phyloP scores from a whole-genome alignment of 1,284 basidiomycete genomes.

The Rhodotorula sp. region DNA sequence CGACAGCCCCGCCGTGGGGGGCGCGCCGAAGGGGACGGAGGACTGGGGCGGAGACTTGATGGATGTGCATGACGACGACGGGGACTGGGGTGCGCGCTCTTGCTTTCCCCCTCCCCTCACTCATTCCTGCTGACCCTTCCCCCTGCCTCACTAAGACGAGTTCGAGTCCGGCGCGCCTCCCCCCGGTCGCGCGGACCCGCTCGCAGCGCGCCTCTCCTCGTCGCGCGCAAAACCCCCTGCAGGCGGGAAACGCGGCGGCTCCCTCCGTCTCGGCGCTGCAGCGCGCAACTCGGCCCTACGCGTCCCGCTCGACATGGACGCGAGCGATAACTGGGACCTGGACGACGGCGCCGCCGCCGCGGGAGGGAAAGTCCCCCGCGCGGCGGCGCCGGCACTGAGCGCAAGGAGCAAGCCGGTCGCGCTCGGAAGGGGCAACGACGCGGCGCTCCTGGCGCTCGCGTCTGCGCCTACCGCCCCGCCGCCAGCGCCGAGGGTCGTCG shows the following conservation, averaged over 20 bases:
- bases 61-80: conserved; percentile 84
- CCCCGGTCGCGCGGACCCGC: conserved; percentile 25
- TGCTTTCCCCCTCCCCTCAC: background rate
- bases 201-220: conserved; percentile 30
- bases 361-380: background rate
- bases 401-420: conserved; percentile 3
- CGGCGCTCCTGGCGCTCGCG: conserved; percentile 1
- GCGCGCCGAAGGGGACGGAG: conserved; percentile 50
- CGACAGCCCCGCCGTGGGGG: background rate
- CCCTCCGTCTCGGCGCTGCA: background rate
- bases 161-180: conserved; percentile 40
- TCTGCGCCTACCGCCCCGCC: background rate
- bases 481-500: background rate
- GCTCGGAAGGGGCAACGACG: background rate
- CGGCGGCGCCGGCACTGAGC: background rate
- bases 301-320: conserved; percentile 36
- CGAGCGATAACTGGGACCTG: conserved; percentile 38
- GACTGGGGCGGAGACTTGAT: conserved; percentile 69
- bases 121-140: background rate
- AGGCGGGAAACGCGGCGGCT: background rate
- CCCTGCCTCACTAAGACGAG: conserved; percentile 24
- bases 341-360: conserved; percentile 10
- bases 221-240: conserved; percentile 17
- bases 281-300: background rate
- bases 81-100: conserved; percentile 76